Conservation (phyloP, 192 early-diverging fungal genomes). For the Gonapodya sp. region DNA sequence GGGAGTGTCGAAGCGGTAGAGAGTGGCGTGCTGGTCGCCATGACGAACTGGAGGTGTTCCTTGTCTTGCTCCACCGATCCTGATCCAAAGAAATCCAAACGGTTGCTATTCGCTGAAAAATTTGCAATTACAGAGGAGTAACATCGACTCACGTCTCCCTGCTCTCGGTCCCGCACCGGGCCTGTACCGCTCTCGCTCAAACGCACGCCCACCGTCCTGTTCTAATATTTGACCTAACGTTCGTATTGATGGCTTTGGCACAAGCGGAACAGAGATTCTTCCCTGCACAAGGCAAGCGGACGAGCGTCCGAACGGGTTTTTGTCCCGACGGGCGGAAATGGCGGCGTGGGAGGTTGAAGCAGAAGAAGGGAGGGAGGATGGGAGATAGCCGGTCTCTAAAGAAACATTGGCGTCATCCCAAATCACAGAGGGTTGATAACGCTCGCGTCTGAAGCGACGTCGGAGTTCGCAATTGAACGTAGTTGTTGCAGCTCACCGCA, state of each 20-base stretch:
- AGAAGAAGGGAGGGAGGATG: neutral
- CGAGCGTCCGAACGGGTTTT: neutral
- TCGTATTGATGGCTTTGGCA: neutral
- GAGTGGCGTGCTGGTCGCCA: no score
- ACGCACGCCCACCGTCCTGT: neutral
- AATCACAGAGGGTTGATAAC: no score
- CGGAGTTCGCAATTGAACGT: neutral
- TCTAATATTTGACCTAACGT: neutral
- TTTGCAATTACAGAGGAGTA: no score
- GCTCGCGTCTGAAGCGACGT: no score
- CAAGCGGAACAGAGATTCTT: neutral
- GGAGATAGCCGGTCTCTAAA: neutral
- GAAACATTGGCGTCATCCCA: no score
- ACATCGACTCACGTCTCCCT: no score
- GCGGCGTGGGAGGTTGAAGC: neutral
- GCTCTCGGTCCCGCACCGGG: neutral
- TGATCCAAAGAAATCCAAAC: no score
- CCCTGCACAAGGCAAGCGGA: neutral
- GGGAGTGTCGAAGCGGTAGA: no score
- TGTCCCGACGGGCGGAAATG: neutral
- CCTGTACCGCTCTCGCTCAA: neutral
- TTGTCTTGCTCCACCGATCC: no score
- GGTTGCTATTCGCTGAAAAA: no score
- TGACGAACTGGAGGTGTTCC: no score
- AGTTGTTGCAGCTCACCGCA: neutral